Base-by-base conservation (phyloP, 2,329 filamentous ascomycete species). In the Neofusicoccum kwambonambiense region DNA sequence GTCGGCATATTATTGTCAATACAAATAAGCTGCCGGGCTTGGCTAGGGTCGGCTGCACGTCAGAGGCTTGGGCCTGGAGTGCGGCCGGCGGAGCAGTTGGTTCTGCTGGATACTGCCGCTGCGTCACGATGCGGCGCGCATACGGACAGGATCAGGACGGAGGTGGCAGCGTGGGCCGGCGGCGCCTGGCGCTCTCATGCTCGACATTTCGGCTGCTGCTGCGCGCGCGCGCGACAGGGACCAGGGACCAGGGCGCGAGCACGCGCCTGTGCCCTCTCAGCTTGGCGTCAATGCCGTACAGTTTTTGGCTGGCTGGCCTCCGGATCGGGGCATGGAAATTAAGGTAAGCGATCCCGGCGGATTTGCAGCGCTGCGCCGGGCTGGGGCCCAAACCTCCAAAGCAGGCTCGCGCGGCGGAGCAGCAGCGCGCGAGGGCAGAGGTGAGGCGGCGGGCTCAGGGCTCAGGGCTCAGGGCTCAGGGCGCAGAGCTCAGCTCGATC, bases 1-100 rank as follows among this genome's bases (percentile, higher is more conserved):
- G 45, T 52, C 49, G 47, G 61, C 47, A 54, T 34, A 54, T 62
- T 63, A 63, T 63, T 63, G 61, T 54, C 61, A 63, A 63, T 63
- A 63, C 44, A 63, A 42, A 45, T 27, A 41, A 56, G 52, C 58
- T 62, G 45, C 47, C 60, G 60, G 19, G 27, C 31, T 19, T 19
- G 45, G n/a, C 42, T 27, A 50, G 57, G 37, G 39, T 45, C 57
- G 57, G 45, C 45, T 62, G 44, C 44, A 45, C 58, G 45, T 62
- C 58, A 62, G 34, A 45, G 45, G 34, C 58, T 12, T 50, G 42
- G 52, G 37, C 15, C 22, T 44, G 13, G 52, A 57, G 17, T 27
- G 42, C 17, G 41, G 17, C 35, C 22, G 44, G 56, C n/a, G 44
- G 19, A 41, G 31, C n/a, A 15, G 45, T 17, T 11, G n/a, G 22